phyloP scores from a whole-genome alignment of 257 asterid genomes.

The Solanum sparsipilum region DNA sequence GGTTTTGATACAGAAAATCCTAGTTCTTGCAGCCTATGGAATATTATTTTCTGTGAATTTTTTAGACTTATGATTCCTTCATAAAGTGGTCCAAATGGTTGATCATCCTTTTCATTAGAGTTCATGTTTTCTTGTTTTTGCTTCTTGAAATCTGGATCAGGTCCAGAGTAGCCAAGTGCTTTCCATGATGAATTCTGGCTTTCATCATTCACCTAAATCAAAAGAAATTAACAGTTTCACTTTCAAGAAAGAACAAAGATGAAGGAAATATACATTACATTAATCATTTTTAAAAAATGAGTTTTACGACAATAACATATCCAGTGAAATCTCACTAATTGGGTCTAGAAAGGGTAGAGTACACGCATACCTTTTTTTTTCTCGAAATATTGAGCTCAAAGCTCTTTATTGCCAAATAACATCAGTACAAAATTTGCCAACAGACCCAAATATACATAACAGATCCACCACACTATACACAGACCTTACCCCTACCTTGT shows the following conservation, averaged over 20 bases:
- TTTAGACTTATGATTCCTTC: constrained; percentile 36
- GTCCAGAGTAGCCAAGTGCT: constrained; percentile 74
- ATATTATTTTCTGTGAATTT: constrained; percentile 9
- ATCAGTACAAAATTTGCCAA: too few species aligned
- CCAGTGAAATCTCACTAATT: neutral
- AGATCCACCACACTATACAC: too few species aligned
- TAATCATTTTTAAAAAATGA: neutral
- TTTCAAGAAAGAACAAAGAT: neutral
- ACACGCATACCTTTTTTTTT: too few species aligned
- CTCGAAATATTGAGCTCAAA: too few species aligned
- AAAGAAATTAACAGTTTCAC: neutral
- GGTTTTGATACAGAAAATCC: constrained; percentile 38
- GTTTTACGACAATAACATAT: neutral
- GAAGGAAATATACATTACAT: neutral
- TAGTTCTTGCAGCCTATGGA: constrained; percentile 16
- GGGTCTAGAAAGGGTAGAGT: neutral
- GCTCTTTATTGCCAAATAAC: too few species aligned
- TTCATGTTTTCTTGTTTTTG: constrained; percentile 1
- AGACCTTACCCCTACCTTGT: neutral
- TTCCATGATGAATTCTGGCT: constrained; percentile 58
- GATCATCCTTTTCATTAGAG: neutral
- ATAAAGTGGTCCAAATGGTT: constrained; percentile 38
- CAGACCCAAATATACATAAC: too few species aligned
- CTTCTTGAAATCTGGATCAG: constrained; percentile 30
- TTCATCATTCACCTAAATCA: constrained; percentile 60